These are phyloP conservation scores for Berberis vulgaris DNA, from an alignment of 164 flowering plant genomes.

Conservation along the genomic window DNA sequence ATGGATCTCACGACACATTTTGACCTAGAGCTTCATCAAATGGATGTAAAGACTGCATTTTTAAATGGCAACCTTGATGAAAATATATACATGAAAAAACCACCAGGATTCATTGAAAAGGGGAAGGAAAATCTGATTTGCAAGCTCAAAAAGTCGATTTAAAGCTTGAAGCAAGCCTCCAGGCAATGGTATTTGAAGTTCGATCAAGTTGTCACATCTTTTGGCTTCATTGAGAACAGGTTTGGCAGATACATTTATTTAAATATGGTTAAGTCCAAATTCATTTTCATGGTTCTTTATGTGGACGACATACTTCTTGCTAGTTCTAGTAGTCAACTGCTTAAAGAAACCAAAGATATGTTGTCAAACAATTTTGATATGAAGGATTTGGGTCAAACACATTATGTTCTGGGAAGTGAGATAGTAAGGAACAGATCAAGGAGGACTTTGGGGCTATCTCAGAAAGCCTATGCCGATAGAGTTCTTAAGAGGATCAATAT, in stretches of 20 bases:
- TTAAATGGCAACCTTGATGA: background rate
- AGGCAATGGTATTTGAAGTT: too few species aligned
- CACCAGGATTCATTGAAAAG: background rate
- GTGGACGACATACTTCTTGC: background rate
- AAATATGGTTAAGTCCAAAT: background rate
- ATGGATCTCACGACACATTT: too few species aligned
- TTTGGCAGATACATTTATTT: background rate
- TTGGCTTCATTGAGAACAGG: too few species aligned
- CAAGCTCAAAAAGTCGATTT: too few species aligned
- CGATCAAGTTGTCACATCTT: background rate
- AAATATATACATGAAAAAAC: background rate
- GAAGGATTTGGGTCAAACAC: background rate
- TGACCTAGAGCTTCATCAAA: background rate
- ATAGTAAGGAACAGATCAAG: slow-evolving; percentile 1
- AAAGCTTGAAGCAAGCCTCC: too few species aligned
- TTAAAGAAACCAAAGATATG: background rate
- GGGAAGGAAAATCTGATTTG: too few species aligned
- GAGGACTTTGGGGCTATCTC: slow-evolving; percentile 1
- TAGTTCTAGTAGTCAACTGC: background rate
- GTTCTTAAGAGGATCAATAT: background rate
- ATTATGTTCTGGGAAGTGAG: slow-evolving; percentile 1
- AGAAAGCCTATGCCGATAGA: background rate
- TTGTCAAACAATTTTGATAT: slow-evolving; percentile 5
- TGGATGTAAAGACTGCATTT: too few species aligned
- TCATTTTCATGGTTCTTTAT: slow-evolving; percentile 1